Evolutionary conservation across 768 basidiomycete genomes (phyloP), one percentile per base, ranked within the genome.

Genomic region (Boletus sp.): DNA sequence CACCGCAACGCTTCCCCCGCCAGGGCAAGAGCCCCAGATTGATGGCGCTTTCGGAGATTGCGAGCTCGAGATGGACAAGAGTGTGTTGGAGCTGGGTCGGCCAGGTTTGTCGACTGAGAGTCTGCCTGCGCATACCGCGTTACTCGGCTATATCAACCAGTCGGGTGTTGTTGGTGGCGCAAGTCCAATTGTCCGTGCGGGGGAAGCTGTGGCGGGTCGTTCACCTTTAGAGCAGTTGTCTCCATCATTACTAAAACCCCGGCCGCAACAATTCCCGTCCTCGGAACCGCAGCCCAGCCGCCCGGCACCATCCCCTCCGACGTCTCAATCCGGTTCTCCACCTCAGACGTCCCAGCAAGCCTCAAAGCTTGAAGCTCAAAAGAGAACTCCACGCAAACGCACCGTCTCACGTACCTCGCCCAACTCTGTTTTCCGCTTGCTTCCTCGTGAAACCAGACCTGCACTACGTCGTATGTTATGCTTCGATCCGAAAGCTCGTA

Each of bases 361-460:
- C 77, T 15, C 73, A 74, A 56, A 73, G 74, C 25, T 78, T 77
- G 57, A 50, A 78, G 75, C 61, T 48, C 83, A 81, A 23, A 81
- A 81, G 51, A 50, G 43, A 21, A 40, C 33, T 6, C 23, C 53
- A 4, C 69, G 68, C 27, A 56, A 60, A 42, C 70, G 69, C 13
- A 21, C 61, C 0, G 37, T 38, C 6, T 72, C 70, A 13, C 30
- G 42, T 25, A 66, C 70, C 4, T 70, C 70, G 3, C 70, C 69
- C 27, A 96, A 98, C 69, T 94, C 93, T 8, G 97, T 99, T 65
- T 98, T 99, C 79, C 85, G 96, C 19, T 79, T 98, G 10, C 80
- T 99, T 23, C 97, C 97, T 2, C 87, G 97, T 50, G 96, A 99
- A 74, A 85, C 93, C 14, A 83, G 97, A 38, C 80, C 87, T 7